Evolutionary conservation across 1,284 basidiomycete species (phyloP).

Genomic region (Boletellus deceptivus): DNA sequence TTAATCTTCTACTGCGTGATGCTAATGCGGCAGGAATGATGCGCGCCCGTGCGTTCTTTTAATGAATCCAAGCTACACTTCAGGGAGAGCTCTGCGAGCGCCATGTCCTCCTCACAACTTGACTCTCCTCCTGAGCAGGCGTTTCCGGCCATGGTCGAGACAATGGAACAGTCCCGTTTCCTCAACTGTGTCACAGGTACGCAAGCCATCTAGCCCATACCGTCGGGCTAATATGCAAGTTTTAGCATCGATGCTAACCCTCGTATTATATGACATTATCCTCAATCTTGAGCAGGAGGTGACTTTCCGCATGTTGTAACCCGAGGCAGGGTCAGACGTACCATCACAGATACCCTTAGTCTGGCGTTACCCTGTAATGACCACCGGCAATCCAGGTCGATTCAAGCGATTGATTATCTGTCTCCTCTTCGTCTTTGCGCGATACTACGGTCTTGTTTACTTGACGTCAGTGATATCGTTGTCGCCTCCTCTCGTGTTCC

Average conservation of each 20-base stretch:
- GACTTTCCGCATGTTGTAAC: neutral
- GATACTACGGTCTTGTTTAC: constrained; percentile 25
- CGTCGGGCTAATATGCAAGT: neutral
- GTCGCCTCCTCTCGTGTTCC: too few species aligned
- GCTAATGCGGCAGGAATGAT: neutral
- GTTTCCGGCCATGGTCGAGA: neutral
- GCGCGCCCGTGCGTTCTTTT: neutral
- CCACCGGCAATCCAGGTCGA: neutral
- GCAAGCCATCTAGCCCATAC: too few species aligned
- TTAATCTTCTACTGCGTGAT: neutral
- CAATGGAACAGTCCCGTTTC: neutral
- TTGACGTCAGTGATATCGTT: constrained; percentile 13
- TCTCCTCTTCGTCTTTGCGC: constrained; percentile 21
- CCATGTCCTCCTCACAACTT: neutral
- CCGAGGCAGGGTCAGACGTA: neutral
- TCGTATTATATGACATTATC: constrained; percentile 22
- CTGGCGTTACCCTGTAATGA: constrained; percentile 10
- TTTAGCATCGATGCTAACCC: constrained; percentile 6
- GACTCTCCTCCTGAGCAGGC: neutral
- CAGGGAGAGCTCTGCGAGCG: neutral
- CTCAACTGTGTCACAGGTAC: neutral
- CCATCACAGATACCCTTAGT: constrained; percentile 16
- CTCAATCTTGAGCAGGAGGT: constrained; percentile 21
- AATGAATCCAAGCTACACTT: too few species aligned
- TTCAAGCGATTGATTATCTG: constrained; percentile 8